Base-by-base conservation (phyloP, 1,139 yeast genomes). In the Candida sojae region DNA sequence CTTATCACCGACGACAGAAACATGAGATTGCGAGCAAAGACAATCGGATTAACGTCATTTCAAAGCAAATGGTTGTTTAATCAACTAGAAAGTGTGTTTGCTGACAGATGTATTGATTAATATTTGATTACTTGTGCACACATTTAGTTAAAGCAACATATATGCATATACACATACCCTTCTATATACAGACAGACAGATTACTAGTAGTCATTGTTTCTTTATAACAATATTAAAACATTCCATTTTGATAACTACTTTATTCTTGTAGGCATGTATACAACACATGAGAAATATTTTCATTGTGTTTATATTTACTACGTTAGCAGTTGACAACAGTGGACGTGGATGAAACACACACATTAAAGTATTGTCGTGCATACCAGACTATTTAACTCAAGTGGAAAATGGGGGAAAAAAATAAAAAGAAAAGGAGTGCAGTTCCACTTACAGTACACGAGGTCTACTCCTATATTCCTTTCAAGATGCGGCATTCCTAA, bases 1-100 rank as follows among this genome's bases (percentile, higher is more conserved):
- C 67, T 87, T 45, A 79, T 87, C 37, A 84, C 91, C 4, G 93
- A 86, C 62, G 93, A 87, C 62, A 71, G 85, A 49, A 86, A 83
- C 54, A 83, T 86, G 88, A 71, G 87, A 53, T 66, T 83, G 42
- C 77, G 88, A 55, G 86, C 90, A 2, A 79, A 82, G 57, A 74
- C 84, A 10, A 76, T 81, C 42, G 84, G 83, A 1, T 75, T 85
- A 42, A 73, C 77, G 9, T 75, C 83, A 47, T 80, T 75, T 63
- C 83, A 81, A 53, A 81, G 86, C 55, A 74, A 77, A 54, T 83
- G 88, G 87, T 70, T 84, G 50, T 83, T 83, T 63, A 64, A 66
- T 45, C 81, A 77, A 52, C 65, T 82, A 48, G 84, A 80, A 51
- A 62, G 64, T 41, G 65, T 75, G 34, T 71, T 68, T 53, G 58